phyloP scores from a whole-genome alignment of 441 rosid genomes.

The California macrophylla region DNA sequence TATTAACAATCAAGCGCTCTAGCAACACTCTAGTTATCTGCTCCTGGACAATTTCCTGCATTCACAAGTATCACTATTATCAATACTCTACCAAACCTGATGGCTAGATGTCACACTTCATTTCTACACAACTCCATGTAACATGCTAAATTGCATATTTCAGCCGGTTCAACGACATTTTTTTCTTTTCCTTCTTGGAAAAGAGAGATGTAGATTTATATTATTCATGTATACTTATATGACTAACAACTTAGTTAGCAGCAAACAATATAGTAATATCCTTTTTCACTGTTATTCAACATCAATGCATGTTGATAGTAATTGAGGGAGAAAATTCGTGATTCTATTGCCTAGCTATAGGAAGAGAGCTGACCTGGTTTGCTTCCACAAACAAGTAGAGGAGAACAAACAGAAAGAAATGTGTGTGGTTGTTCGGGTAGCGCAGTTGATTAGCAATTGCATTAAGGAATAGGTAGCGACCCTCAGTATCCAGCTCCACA shows the following conservation, averaged over 20 bases:
- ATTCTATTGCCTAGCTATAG: not conserved
- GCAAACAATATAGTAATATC: not conserved
- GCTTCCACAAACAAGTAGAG: constrained; percentile 29
- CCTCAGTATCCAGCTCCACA: constrained; percentile 24
- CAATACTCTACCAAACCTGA: not conserved
- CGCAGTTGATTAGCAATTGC: constrained; percentile 32
- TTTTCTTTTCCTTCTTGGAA: not conserved
- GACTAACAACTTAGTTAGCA: not conserved
- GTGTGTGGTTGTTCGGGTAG: constrained; percentile 29
- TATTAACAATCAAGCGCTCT: constrained; percentile 25
- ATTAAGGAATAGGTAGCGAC: constrained; percentile 29
- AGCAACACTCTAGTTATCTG: constrained; percentile 28
- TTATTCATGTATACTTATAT: not conserved
- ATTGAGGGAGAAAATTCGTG: not conserved
- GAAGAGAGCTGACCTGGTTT: constrained; percentile 17
- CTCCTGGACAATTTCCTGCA: constrained; percentile 29
- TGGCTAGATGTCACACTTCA: not conserved
- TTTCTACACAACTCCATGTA: not conserved
- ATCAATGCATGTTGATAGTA: not conserved
- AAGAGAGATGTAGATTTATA: not conserved
- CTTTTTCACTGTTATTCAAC: not conserved
- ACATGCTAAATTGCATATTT: not conserved
- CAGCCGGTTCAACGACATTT: not conserved
- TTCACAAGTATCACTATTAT: not conserved
- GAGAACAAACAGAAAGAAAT: constrained; percentile 24